Base-by-base conservation (phyloP, 2,329 filamentous ascomycete genomes). In the Colletotrichum phormii region DNA sequence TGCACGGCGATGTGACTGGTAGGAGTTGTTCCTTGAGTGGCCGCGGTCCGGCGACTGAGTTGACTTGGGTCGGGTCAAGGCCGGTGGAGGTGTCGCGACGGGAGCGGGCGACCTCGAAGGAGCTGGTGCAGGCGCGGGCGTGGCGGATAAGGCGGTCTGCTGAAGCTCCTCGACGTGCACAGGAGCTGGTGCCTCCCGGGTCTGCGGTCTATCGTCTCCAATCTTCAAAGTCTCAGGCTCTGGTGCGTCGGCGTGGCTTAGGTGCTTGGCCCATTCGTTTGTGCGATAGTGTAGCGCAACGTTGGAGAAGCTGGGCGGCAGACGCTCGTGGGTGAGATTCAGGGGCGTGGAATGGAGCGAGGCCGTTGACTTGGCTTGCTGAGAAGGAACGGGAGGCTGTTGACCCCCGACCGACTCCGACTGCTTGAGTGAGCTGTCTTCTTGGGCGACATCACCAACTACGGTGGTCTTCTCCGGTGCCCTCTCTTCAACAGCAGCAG, bases 221-320 rank as follows among this genome's bases (percentile, higher is more conserved):
- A 90, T 79, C 29, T 88, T 85, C 13, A 93, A 80, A 2, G 90
- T 88, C 8, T 94, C 92, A 0, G 88, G 81, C 60, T 91, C 89
- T 1, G 95, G 95, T 5, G 85, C 84, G 18, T 98, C 95, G 7
- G 96, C 95, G 54, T 89, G 85, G 75, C 91, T 91, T 12, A 98
- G 86, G 80, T 98, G 95, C 81, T 98, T 98, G 0, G 95, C 95
- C 96, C 96, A 98, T 83, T 98, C 96, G 75, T 97, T 97, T 1
- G 95, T 98, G 70, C 96, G 90, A 79, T 97, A 97, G 0, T 93
- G 94, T 80, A 94, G 86, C 1, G 95, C 93, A 9, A 97, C 89
- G 73, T 90, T 92, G 1, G 95, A 97, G 42, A 95, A 82, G 13
- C 90, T 90, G n/a, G 87, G 84, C 0, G 94, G 94, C 11, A 97